Evolutionary conservation across 2,329 filamentous ascomycete genomes (phyloP).

Genomic region (Chaetomium strumarium): DNA sequence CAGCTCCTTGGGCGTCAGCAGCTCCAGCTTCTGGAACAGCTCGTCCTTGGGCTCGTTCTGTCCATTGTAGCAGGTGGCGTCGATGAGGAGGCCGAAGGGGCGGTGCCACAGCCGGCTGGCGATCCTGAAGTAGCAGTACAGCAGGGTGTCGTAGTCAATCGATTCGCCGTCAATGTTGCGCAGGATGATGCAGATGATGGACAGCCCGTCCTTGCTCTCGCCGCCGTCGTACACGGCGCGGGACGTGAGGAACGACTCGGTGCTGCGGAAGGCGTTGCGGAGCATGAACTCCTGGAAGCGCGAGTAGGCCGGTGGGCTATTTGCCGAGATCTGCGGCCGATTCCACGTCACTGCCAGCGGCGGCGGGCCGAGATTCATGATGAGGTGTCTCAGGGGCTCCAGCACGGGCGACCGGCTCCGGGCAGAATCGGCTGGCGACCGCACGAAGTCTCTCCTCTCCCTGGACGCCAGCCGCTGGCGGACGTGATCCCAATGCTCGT

Average conservation of each 20-base stretch:
- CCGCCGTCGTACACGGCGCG: slow-evolving; percentile 65
- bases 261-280: slow-evolving; percentile 59
- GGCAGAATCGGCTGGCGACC: slow-evolving; percentile 47
- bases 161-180: slow-evolving; percentile 61
- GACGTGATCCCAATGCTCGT: slow-evolving; percentile 67
- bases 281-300: slow-evolving; percentile 70
- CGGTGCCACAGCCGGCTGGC: slow-evolving; percentile 65
- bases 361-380: slow-evolving; percentile 61
- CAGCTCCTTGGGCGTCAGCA: slow-evolving; percentile 57
- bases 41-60: slow-evolving; percentile 61
- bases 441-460: slow-evolving; percentile 51
- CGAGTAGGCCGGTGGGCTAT: slow-evolving; percentile 58
- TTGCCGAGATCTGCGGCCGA: slow-evolving; percentile 57
- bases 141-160: slow-evolving; percentile 58
- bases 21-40: slow-evolving; percentile 57
- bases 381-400: slow-evolving; percentile 55
- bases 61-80: slow-evolving; percentile 66
- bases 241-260: slow-evolving; percentile 58
- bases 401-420: slow-evolving; percentile 51
- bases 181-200: slow-evolving; percentile 63
- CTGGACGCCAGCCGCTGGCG: slow-evolving; percentile 57
- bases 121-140: slow-evolving; percentile 67
- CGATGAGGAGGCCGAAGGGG: slow-evolving; percentile 61
- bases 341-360: slow-evolving; percentile 66
- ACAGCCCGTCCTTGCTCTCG: slow-evolving; percentile 63